Evolutionary conservation across 2,329 filamentous ascomycete genomes (phyloP).

Genomic region (Arthrinium puccinioides): DNA sequence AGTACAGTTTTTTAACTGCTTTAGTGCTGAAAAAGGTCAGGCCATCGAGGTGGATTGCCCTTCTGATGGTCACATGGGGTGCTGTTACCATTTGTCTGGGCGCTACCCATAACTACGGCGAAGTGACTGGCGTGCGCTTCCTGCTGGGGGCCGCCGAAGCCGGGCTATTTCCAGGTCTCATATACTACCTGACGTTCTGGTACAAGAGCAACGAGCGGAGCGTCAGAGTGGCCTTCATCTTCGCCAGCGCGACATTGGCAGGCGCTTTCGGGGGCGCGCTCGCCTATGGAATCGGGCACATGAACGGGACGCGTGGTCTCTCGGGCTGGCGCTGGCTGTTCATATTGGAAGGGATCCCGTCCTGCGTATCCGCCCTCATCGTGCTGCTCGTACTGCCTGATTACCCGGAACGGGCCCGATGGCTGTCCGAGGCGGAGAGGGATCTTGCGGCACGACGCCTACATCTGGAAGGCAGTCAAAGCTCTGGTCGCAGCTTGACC

Average conservation of each 20-base stretch:
- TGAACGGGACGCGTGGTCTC: conserved; percentile 56
- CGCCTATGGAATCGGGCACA: conserved; percentile 66
- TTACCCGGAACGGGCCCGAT: conserved; percentile 57
- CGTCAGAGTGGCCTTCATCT: conserved; percentile 64
- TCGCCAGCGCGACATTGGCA: conserved; percentile 59
- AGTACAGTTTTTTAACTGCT: too few relatives aligned
- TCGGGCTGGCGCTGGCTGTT: conserved; percentile 69
- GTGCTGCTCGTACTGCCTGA: conserved; percentile 59
- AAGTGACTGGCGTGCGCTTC: conserved; percentile 60
- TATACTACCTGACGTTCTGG: conserved; percentile 64
- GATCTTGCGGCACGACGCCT: conserved; percentile 39
- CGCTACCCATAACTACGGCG: conserved; percentile 49
- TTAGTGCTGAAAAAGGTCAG: conserved; percentile 59
- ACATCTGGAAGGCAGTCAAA: conserved; percentile 38
- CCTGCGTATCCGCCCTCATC: conserved; percentile 46
- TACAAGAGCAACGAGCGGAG: conserved; percentile 65
- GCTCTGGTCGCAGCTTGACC: conserved; percentile 53
- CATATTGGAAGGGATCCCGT: conserved; percentile 30
- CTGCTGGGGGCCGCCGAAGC: conserved; percentile 64
- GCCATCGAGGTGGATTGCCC: conserved; percentile 56
- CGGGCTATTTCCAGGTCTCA: conserved; percentile 61
- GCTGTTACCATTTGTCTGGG: conserved; percentile 61
- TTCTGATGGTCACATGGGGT: conserved; percentile 62
- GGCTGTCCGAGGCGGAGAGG: conserved; percentile 53
- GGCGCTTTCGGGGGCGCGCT: conserved; percentile 72